phyloP scores from a whole-genome alignment of 1,139 yeast genomes.

The Yarrowia galli region DNA sequence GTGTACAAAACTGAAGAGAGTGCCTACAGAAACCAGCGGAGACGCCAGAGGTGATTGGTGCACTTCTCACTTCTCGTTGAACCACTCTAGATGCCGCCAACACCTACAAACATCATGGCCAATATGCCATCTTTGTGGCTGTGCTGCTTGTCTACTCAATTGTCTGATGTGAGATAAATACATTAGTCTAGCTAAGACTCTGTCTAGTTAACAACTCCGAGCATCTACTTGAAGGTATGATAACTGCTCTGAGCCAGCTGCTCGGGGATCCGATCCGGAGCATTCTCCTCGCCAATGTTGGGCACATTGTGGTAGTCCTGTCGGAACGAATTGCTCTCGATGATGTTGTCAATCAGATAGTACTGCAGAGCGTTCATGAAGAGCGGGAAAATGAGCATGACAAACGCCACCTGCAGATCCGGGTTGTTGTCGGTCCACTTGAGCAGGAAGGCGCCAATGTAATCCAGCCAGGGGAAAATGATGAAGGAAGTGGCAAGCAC shows the following conservation, averaged over 20 bases:
- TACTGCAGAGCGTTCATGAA: conserved; percentile 85
- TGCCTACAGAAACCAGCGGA: too few species aligned
- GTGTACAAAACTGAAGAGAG: too few species aligned
- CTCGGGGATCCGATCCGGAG: conserved; percentile 53
- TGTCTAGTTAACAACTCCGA: too few species aligned
- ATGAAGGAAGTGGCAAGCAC: conserved; percentile 54
- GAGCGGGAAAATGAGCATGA: conserved; percentile 68
- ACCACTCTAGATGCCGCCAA: too few species aligned
- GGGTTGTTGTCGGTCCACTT: conserved; percentile 86
- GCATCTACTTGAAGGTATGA: conserved; percentile 27
- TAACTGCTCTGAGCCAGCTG: conserved; percentile 13
- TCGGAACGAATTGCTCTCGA: conserved; percentile 54
- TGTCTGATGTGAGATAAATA: conserved; percentile 1
- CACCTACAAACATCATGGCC: too few species aligned
- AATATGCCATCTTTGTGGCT: too few species aligned
- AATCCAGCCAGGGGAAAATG: conserved; percentile 63
- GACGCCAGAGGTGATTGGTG: too few species aligned
- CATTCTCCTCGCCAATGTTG: conserved; percentile 13
- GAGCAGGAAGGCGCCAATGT: conserved; percentile 65
- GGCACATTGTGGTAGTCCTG: conserved; percentile 11
- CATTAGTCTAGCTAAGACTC: background rate
- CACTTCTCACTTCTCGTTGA: too few species aligned
- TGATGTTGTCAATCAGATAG: conserved; percentile 84
- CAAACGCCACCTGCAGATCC: conserved; percentile 81
- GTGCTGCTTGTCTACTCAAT: too few species aligned